Base-by-base conservation (phyloP, 208 protist species). In the Trypanosoma avium region DNA sequence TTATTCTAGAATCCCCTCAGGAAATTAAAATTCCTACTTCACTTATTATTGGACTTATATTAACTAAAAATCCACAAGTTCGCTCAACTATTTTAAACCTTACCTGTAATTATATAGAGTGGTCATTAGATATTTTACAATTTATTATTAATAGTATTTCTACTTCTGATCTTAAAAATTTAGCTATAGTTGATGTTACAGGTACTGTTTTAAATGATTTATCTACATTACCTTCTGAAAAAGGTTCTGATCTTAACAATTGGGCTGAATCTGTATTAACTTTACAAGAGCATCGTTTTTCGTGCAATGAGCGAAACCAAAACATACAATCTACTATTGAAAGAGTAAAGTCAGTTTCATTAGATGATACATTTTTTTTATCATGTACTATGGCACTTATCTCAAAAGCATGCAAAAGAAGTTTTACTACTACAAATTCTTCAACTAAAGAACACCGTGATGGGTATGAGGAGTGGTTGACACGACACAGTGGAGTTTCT, bases 71-170 rank as follows among this genome's bases (percentile, higher is more conserved):
- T 35, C 32, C 53, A 32, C 53, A 59, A 3, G 53, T 40, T 13
- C 53, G 53, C 13, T 7, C 33, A 7, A 47, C 33, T 6, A 24
- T 59, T 21, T 17, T 42, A 22, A 35, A 45, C 17, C 35, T 59
- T 10, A 59, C 53, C 8, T n/a, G 53, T n/a, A 24, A 59, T 35
- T 59, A 59, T 26, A 12, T 46, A 3, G 53, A 59, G 33, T 59
- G 53, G 53, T 59, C 53, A 27, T 26, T 12, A 21, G 33, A 45
- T 27, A 10, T 59, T 6, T 7, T 59, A 6, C 10, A 46, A n/a
- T 27, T 4, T 35, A 35, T 46, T 15, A 46, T 19, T 22, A 13
- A 26, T 30, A 40, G 17, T 29, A 27, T 59, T 45, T 13, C 33
- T 26, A 21, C 6, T 26, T 22, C 33, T 12, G 53, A 46, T 46